Conservation (phyloP, 805 yeast genomes). For the Tetrapisispora taiwanensis region DNA sequence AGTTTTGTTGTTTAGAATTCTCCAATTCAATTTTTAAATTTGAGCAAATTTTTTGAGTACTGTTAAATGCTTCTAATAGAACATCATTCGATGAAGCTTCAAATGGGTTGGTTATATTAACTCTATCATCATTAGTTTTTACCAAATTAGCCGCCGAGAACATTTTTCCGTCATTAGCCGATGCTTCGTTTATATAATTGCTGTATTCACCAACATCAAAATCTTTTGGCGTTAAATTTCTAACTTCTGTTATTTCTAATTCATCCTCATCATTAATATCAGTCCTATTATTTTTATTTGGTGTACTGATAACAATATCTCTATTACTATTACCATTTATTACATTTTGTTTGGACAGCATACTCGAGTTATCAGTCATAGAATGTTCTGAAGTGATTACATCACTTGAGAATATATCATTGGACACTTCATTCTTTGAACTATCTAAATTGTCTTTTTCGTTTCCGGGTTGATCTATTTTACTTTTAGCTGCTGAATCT, state of each 20-base stretch:
- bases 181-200: not conserved
- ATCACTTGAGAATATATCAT: not conserved
- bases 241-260: constrained; percentile 34
- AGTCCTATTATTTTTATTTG: constrained; percentile 5
- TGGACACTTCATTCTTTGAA: not conserved
- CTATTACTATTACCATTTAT: not conserved
- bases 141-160: not conserved
- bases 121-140: not conserved
- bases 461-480: not conserved
- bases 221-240: constrained; percentile 15
- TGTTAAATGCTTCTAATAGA: constrained; percentile 31
- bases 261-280: constrained; percentile 23
- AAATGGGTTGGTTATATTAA: not conserved
- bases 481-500: not conserved
- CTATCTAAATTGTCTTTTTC: not conserved
- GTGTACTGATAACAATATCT: constrained; percentile 8
- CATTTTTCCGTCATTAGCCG: not conserved
- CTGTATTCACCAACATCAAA: not conserved
- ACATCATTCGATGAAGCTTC: constrained; percentile 29
- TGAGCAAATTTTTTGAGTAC: constrained; percentile 31
- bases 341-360: not conserved
- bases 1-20: constrained; percentile 20
- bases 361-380: not conserved
- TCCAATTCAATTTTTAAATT: constrained; percentile 28
- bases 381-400: not conserved